Evolutionary conservation across 306 rosid species (phyloP).

Genomic region (Arachis hypogaea): DNA sequence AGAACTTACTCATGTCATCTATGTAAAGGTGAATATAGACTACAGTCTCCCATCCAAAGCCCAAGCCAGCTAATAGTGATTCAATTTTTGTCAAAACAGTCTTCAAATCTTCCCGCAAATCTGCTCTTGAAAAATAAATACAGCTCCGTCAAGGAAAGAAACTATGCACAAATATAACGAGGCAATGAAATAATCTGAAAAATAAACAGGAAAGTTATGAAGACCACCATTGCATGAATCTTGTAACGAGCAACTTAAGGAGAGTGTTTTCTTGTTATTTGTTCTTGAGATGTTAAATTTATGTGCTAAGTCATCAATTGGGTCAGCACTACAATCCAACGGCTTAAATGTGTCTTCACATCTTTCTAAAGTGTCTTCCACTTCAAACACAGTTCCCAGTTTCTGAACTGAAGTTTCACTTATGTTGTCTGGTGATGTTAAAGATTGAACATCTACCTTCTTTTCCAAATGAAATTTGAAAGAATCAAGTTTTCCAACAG

Average conservation of each 20-base stretch:
- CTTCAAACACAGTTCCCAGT: slow-evolving; percentile 67
- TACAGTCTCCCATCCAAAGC: slow-evolving; percentile 84
- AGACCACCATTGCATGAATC: slow-evolving; percentile 54
- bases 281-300: slow-evolving; percentile 74
- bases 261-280: slow-evolving; percentile 58
- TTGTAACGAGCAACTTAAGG: slow-evolving; percentile 83
- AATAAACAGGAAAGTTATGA: slow-evolving; percentile 17
- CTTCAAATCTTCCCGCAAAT: slow-evolving; percentile 73
- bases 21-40: slow-evolving; percentile 90
- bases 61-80: slow-evolving; percentile 54
- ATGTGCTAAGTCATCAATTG: slow-evolving; percentile 47
- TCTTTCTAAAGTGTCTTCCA: slow-evolving; percentile 51
- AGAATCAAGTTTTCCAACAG: slow-evolving; percentile 89
- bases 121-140: slow-evolving; percentile 51
- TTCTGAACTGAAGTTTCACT: slow-evolving; percentile 44
- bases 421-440: slow-evolving; percentile 44
- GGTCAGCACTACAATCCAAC: slow-evolving; percentile 42
- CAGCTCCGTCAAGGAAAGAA: slow-evolving; percentile 34
- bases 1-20: slow-evolving; percentile 79
- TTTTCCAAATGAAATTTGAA: slow-evolving; percentile 82
- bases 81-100: slow-evolving; percentile 69
- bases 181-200: slow-evolving; percentile 31
- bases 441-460: slow-evolving; percentile 51
- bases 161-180: slow-evolving; percentile 28
- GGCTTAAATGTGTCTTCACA: slow-evolving; percentile 50